phyloP scores from a whole-genome alignment of 495 filamentous ascomycete species.

The Patellaria atrata region DNA sequence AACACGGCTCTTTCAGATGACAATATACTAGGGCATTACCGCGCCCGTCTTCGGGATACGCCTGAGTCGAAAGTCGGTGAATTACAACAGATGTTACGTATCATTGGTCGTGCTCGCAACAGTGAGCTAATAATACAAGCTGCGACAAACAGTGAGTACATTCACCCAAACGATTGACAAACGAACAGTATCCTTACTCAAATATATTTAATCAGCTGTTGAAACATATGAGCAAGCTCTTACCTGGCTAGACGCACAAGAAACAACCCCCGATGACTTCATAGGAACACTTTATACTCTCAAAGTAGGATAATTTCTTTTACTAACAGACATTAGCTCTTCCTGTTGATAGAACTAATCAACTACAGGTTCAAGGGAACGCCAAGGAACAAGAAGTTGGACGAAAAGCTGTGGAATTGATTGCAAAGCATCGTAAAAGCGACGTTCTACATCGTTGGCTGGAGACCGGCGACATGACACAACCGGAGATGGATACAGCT shows the following conservation, averaged over 20 bases:
- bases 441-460: slow-evolving; percentile 38
- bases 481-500: slow-evolving; percentile 41
- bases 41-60: slow-evolving; percentile 34
- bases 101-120: slow-evolving; percentile 37
- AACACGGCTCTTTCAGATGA: slow-evolving; percentile 35
- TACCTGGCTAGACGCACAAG: slow-evolving; percentile 39
- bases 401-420: slow-evolving; percentile 39
- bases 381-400: slow-evolving; percentile 34
- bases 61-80: slow-evolving; percentile 33
- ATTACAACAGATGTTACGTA: slow-evolving; percentile 37
- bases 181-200: neutral
- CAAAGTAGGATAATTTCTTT: slow-evolving; percentile 37
- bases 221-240: slow-evolving; percentile 47
- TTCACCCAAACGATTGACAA: too few relatives aligned
- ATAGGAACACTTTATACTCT: slow-evolving; percentile 42
- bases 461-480: slow-evolving; percentile 35
- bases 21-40: slow-evolving; percentile 42
- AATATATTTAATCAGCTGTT: slow-evolving; percentile 28
- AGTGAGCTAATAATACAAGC: slow-evolving; percentile 41
- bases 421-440: slow-evolving; percentile 43
- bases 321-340: too few relatives aligned
- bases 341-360: too few relatives aligned
- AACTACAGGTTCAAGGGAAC: slow-evolving; percentile 33
- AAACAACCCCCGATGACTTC: slow-evolving; percentile 42
- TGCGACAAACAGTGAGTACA: slow-evolving; percentile 41